Conservation (phyloP, 106 monocot genomes). For the Dioscorea dumetorum region DNA sequence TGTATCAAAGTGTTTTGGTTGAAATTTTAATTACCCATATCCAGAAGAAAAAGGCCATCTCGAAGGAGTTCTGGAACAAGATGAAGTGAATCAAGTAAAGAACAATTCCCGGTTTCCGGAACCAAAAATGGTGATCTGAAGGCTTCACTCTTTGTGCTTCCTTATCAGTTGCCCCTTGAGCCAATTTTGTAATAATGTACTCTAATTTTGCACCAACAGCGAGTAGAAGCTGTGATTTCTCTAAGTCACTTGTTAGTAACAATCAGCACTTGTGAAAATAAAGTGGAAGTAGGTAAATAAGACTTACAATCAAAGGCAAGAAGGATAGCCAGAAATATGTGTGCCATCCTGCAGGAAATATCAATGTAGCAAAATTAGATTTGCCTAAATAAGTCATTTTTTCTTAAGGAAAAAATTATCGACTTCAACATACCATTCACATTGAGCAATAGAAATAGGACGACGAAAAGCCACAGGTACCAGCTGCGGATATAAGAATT, state of each 20-base stretch:
- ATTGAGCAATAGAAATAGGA: slow-evolving; percentile 76
- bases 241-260: too few species aligned
- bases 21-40: slow-evolving; percentile 48
- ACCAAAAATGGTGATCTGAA: slow-evolving; percentile 84
- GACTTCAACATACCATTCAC: slow-evolving; percentile 39
- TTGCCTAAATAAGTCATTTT: too few species aligned
- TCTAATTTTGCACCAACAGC: slow-evolving; percentile 83
- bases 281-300: not conserved
- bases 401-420: not conserved
- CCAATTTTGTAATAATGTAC: slow-evolving; percentile 70
- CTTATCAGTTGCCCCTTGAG: slow-evolving; percentile 34
- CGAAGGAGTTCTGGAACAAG: slow-evolving; percentile 89
- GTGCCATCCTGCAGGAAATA: slow-evolving; percentile 76
- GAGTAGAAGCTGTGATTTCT: slow-evolving; percentile 54
- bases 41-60: slow-evolving; percentile 91
- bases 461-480: slow-evolving; percentile 90
- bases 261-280: too few species aligned
- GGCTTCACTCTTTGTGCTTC: slow-evolving; percentile 29
- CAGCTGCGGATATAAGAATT: slow-evolving; percentile 49
- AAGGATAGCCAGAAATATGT: slow-evolving; percentile 87
- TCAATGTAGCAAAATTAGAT: not conserved
- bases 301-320: slow-evolving; percentile 83
- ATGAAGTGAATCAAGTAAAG: slow-evolving; percentile 84
- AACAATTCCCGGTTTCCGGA: slow-evolving; percentile 41
- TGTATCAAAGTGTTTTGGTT: not conserved